phyloP scores from a whole-genome alignment of 2,329 filamentous ascomycete genomes.

The Alternaria sp. region DNA sequence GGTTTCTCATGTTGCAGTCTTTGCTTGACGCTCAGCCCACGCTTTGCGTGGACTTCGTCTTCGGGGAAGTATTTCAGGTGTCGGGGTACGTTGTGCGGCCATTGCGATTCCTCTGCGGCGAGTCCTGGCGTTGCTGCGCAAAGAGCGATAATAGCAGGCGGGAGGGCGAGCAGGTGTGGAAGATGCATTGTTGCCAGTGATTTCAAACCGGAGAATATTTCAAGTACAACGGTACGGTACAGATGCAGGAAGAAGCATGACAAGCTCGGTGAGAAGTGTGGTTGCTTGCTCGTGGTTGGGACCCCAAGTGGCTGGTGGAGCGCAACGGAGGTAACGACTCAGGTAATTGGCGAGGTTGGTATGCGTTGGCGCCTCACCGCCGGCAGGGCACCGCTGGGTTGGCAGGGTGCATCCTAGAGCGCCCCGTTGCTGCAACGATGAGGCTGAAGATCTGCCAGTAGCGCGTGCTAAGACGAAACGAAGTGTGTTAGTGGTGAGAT shows the following conservation, averaged over 20 bases:
- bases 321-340: constrained; percentile 23
- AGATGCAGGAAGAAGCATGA: constrained; percentile 26
- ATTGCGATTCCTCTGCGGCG: constrained; percentile 45
- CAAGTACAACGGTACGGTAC: not conserved
- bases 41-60: constrained; percentile 54
- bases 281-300: constrained; percentile 12
- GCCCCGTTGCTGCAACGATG: not conserved
- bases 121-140: constrained; percentile 29
- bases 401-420: constrained; percentile 24
- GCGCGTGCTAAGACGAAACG: not conserved
- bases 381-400: constrained; percentile 5
- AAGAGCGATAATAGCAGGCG: constrained; percentile 40
- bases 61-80: constrained; percentile 59
- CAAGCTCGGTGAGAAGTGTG: not conserved
- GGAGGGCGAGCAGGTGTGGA: constrained; percentile 39
- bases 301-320: constrained; percentile 40
- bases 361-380: constrained; percentile 40
- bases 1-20: constrained; percentile 57
- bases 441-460: not conserved
- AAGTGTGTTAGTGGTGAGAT: not conserved
- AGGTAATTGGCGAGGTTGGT: constrained; percentile 48
- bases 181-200: constrained; percentile 33
- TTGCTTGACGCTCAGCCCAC: constrained; percentile 52
- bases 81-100: constrained; percentile 57
- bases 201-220: not conserved